These are phyloP conservation scores for Cyclocybe cylindracea DNA, from an alignment of 768 basidiomycete genomes.

Conservation along the genomic window DNA sequence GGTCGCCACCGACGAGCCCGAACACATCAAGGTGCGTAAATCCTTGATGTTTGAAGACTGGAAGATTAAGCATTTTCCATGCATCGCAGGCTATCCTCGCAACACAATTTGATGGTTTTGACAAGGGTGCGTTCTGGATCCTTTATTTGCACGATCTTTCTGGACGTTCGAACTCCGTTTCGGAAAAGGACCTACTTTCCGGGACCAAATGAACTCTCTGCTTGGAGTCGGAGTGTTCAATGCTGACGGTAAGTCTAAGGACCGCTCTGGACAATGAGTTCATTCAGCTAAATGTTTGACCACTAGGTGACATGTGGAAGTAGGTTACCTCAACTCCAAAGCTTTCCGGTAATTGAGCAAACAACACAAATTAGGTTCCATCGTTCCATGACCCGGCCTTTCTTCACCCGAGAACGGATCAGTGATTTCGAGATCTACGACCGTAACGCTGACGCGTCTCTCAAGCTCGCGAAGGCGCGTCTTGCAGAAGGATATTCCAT, in stretches of 20 bases:
- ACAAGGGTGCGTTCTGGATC: constrained; percentile 33
- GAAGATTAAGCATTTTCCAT: background rate
- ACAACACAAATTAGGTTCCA: constrained; percentile 43
- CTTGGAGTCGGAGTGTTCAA: constrained; percentile 64
- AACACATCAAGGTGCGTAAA: constrained; percentile 40
- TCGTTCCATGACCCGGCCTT: constrained; percentile 66
- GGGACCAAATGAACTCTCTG: constrained; percentile 31
- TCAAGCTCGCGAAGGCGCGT: constrained; percentile 44
- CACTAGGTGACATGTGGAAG: constrained; percentile 67
- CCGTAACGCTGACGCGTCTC: constrained; percentile 47
- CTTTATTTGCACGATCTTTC: background rate
- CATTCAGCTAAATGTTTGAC: constrained; percentile 18
- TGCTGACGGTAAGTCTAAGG: constrained; percentile 45
- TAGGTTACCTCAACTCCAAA: constrained; percentile 21
- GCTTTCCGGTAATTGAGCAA: no score
- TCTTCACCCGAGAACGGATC: constrained; percentile 63
- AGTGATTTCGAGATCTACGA: constrained; percentile 65
- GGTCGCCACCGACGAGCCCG: constrained; percentile 45
- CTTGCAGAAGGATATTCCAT: constrained; percentile 48
- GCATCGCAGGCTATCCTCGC: constrained; percentile 40
- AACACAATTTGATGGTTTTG: constrained; percentile 47
- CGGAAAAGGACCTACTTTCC: constrained; percentile 22
- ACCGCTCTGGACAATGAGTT: constrained; percentile 28
- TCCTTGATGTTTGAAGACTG: no score
- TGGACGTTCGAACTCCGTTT: background rate